Conservation (phyloP, 179 eudicot species). For the Patellifolia procumbens region DNA sequence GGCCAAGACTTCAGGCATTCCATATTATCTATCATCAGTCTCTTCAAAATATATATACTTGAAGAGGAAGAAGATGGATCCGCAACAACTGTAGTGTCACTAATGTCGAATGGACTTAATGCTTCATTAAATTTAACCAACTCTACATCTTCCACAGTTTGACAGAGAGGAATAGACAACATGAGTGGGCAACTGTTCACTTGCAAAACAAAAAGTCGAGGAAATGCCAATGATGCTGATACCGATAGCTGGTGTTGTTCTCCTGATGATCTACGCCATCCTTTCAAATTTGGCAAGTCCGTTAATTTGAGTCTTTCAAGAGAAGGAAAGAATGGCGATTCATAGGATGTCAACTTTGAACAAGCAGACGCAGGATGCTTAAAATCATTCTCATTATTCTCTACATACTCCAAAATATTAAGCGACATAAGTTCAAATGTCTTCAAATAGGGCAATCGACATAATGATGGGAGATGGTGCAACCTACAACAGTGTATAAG, state of each 20-base stretch:
- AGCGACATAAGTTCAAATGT: background rate
- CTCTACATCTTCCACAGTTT: background rate
- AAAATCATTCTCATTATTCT: background rate
- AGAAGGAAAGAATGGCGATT: constrained; percentile 2
- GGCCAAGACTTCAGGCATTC: background rate
- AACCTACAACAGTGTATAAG: background rate
- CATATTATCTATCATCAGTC: background rate
- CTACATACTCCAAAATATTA: constrained; percentile 10
- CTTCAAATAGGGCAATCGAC: background rate
- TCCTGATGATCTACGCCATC: constrained; percentile 17
- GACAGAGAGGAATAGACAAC: background rate
- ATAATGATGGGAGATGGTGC: constrained; percentile 1
- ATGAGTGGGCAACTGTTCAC: background rate
- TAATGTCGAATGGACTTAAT: background rate
- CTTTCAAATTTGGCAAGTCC: background rate
- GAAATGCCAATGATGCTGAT: background rate
- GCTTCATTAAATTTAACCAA: background rate
- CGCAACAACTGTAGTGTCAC: background rate
- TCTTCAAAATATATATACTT: background rate
- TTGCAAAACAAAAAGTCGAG: background rate
- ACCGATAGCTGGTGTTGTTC: background rate
- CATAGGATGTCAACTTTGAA: background rate
- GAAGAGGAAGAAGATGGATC: background rate
- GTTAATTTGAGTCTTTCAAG: background rate
- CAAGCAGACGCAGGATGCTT: background rate